Evolutionary conservation across 2,329 filamentous ascomycete species (phyloP).

Genomic region (Ophiostoma novo-ulmi): DNA sequence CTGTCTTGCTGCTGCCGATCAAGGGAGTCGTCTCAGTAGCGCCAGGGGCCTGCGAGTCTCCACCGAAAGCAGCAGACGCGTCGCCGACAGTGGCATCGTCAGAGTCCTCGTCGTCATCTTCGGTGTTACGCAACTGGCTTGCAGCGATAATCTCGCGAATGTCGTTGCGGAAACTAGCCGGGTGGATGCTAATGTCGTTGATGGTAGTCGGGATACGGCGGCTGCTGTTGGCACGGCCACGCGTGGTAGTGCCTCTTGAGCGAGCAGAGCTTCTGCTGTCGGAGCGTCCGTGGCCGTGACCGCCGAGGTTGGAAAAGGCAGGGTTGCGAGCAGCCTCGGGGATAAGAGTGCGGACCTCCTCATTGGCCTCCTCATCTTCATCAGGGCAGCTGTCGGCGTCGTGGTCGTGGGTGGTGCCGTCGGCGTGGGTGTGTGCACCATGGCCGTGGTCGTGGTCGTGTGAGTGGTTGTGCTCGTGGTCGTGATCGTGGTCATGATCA

Average conservation of each 20-base stretch:
- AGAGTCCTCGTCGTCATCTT: slow-evolving; percentile 46
- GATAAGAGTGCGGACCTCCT: slow-evolving; percentile 33
- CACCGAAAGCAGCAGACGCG: slow-evolving; percentile 12
- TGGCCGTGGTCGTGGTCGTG: slow-evolving; percentile 23
- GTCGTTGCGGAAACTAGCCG: slow-evolving; percentile 82
- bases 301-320: slow-evolving; percentile 36
- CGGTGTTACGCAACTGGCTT: slow-evolving; percentile 55
- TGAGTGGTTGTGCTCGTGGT: slow-evolving; percentile 32
- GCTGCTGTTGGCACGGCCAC: slow-evolving; percentile 40
- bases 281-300: slow-evolving; percentile 23
- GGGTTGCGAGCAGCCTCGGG: slow-evolving; percentile 38
- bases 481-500: slow-evolving; percentile 39
- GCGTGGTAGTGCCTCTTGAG: slow-evolving; percentile 38
- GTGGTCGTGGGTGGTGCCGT: slow-evolving; percentile 29
- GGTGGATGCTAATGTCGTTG: slow-evolving; percentile 76
- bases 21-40: slow-evolving; percentile 40
- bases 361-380: slow-evolving; percentile 46
- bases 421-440: slow-evolving; percentile 31
- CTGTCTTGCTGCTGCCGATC: slow-evolving; percentile 30
- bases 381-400: slow-evolving; percentile 38
- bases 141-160: slow-evolving; percentile 75
- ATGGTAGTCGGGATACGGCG: slow-evolving; percentile 58
- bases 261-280: slow-evolving; percentile 29
- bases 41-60: slow-evolving; percentile 28
- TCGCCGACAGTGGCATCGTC: slow-evolving; percentile 40